Evolutionary conservation across 2,329 filamentous ascomycete genomes (phyloP).

Genomic region (Colletotrichum destructivum): DNA sequence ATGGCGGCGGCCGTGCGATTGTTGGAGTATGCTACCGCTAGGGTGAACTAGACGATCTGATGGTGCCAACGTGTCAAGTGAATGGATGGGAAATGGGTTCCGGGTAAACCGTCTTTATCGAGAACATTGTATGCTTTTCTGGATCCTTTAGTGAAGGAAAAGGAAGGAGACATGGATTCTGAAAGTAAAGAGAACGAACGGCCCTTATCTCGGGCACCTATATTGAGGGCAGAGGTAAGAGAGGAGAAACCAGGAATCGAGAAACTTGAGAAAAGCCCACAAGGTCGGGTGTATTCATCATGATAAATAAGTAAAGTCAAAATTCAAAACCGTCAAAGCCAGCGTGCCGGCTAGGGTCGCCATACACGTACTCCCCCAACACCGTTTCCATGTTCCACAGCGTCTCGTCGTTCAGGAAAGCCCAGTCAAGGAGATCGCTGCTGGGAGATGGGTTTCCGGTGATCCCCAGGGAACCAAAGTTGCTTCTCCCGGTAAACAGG

Average conservation of each 20-base stretch:
- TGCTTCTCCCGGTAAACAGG: neutral
- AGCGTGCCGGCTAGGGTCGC: conserved; percentile 24
- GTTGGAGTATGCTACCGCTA: conserved; percentile 41
- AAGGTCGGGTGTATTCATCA: too few relatives aligned
- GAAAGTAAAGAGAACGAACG: too few relatives aligned
- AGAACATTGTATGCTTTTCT: neutral
- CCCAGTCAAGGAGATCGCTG: conserved; percentile 32
- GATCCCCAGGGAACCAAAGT: neutral
- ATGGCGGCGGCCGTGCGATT: conserved; percentile 47
- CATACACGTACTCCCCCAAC: conserved; percentile 44
- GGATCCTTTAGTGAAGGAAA: too few relatives aligned
- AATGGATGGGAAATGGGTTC: neutral
- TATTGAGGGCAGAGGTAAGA: too few relatives aligned
- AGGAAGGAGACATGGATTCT: too few relatives aligned
- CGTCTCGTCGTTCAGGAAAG: conserved; percentile 42
- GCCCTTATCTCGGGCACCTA: too few relatives aligned
- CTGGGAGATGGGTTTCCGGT: conserved; percentile 10
- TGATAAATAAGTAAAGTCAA: neutral
- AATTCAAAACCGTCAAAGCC: conserved; percentile 16
- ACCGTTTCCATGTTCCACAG: conserved; percentile 44
- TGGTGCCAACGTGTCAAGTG: too few relatives aligned
- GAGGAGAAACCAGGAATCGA: too few relatives aligned
- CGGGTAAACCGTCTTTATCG: neutral
- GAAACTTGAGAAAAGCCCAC: too few relatives aligned
- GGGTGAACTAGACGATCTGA: neutral